Conservation (phyloP, 2,329 filamentous ascomycete genomes). For the Scedosporium apiospermum region DNA sequence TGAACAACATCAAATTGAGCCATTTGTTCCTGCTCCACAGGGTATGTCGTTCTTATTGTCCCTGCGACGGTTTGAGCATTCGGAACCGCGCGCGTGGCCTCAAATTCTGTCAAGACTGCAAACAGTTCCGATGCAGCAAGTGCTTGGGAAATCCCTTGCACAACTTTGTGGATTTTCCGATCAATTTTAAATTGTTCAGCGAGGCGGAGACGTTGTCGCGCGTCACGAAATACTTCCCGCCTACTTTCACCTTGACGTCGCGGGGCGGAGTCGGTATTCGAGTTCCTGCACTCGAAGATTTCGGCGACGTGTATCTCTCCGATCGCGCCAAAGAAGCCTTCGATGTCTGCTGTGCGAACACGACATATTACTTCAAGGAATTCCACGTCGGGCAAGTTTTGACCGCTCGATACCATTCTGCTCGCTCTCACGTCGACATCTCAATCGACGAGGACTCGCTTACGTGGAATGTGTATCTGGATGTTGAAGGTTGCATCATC, state of each 20-base stretch:
- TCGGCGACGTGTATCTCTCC: background rate
- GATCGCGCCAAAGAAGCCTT: background rate
- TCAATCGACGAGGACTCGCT: background rate
- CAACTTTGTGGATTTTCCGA: slow-evolving; percentile 11
- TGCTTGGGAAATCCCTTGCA: slow-evolving; percentile 31
- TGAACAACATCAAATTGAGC: background rate
- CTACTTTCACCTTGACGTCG: background rate
- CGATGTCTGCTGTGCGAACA: background rate
- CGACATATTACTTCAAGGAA: slow-evolving; percentile 1
- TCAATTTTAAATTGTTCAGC: background rate
- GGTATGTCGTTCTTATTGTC: slow-evolving; percentile 22
- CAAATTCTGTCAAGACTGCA: slow-evolving; percentile 22
- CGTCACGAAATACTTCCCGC: background rate
- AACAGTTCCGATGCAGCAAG: slow-evolving; percentile 23
- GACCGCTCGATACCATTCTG: slow-evolving; percentile 1
- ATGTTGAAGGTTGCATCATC: background rate
- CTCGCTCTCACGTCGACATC: background rate
- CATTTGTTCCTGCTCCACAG: slow-evolving; percentile 7
- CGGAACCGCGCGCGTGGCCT: slow-evolving; percentile 17
- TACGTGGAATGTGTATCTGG: slow-evolving; percentile 1
- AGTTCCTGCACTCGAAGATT: background rate
- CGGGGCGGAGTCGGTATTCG: background rate
- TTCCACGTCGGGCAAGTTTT: slow-evolving; percentile 4
- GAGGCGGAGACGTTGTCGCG: background rate
- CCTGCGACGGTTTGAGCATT: slow-evolving; percentile 21